Evolutionary conservation across 2,329 filamentous ascomycete species (phyloP), one percentile per base, ranked within the genome.

Genomic region (Simplicillium aogashimaense): DNA sequence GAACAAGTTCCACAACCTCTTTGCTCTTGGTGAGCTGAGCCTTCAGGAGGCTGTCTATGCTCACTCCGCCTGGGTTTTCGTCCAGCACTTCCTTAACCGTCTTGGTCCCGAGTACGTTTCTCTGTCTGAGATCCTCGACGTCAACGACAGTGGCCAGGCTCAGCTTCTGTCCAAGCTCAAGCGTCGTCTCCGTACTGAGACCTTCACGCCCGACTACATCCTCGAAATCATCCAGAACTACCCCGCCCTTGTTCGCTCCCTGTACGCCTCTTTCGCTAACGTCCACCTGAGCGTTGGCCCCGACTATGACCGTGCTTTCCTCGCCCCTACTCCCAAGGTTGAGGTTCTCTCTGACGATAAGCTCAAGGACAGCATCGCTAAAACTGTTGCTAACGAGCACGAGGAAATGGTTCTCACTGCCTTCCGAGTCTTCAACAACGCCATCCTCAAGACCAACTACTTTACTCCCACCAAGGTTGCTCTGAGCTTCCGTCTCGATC

Each of bases 331-430:
- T 1, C 69, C 75, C 10, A 66, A 67, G 2, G 65, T 72, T 5
- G 74, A 88, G 57, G 81, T 92, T n/a, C 66, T 94, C 17, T 83
- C 81, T 8, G 83, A 92, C 49, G 69, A 69, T 15, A 75, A 78
- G 54, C 72, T 95, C 31, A 81, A 86, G 61, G 78, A 84, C 38
- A 70, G 82, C 49, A 92, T 95, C 55, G 75, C 82, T 45, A 82
- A 78, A 57, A 84, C 82, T n/a, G 82, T 86, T 14, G 75, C 73
- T 44, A 97, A 94, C 55, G 90, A 98, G 66, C 89, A 98, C 64
- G 88, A 98, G 57, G 83, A 90, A 58, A 94, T 95, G 81, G 92
- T 98, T 51, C 94, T 98, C 87, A 87, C 81, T 33, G 87, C 89
- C 13, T 97, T 98, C 77, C 81, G 87, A 41, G 81, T 92, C 46